A percentile compares a stretch with the other conserved stretches of the same genome.
phyloP scores from a whole-genome alignment of 1,139 yeast species.

The Yamadazyma kanchanaburiensis region DNA sequence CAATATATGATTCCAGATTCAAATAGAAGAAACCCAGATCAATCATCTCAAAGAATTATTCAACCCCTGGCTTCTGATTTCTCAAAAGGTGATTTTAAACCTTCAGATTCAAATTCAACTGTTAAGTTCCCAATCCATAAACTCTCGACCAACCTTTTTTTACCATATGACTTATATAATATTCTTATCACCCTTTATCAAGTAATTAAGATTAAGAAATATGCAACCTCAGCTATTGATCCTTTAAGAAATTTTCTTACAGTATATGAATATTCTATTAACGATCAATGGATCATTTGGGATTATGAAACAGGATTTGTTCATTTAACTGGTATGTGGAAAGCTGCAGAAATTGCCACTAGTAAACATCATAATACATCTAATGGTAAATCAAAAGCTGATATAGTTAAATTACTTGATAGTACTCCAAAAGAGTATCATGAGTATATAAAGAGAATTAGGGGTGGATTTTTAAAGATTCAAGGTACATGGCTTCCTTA shows the following conservation, averaged over 20 bases:
- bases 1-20: too few relatives aligned
- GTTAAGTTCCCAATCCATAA: slow-evolving; percentile 12
- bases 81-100: too few relatives aligned
- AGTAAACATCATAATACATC: slow-evolving; percentile 2
- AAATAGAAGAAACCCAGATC: too few relatives aligned
- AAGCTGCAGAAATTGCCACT: slow-evolving; percentile 48
- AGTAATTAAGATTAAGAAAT: slow-evolving; percentile 57
- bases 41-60: too few relatives aligned
- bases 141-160: slow-evolving; percentile 5
- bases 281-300: slow-evolving; percentile 77
- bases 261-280: slow-evolving; percentile 68
- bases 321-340: slow-evolving; percentile 90
- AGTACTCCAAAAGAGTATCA: slow-evolving; percentile 69
- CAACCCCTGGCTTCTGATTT: too few relatives aligned
- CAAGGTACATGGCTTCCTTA: slow-evolving; percentile 95
- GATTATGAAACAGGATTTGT: slow-evolving; percentile 86
- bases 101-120: slow-evolving; percentile 2
- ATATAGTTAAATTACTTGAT: slow-evolving; percentile 71
- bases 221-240: slow-evolving; percentile 66
- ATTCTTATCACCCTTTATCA: slow-evolving; percentile 17
- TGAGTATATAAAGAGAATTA: slow-evolving; percentile 62
- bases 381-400: slow-evolving; percentile 66
- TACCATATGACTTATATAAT: slow-evolving; percentile 8
- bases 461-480: slow-evolving; percentile 90
- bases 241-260: slow-evolving; percentile 60